Conservation (phyloP, 495 filamentous ascomycete genomes). For the Podospora australis region DNA sequence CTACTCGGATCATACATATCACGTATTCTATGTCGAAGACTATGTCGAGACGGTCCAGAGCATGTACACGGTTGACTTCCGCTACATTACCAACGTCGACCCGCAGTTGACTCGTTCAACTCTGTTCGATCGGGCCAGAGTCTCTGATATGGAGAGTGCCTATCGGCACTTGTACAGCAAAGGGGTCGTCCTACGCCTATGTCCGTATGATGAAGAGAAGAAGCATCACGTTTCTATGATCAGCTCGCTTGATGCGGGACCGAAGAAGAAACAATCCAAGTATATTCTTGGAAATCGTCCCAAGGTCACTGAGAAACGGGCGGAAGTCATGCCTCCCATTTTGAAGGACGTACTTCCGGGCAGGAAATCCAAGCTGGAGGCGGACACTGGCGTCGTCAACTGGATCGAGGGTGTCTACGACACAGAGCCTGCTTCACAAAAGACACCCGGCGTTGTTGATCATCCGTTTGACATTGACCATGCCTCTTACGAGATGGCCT, state of each 20-base stretch:
- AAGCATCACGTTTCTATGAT: conserved; percentile 3
- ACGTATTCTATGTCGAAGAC: conserved; percentile 34
- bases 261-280: background rate
- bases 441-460: too few species aligned
- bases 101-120: conserved; percentile 11
- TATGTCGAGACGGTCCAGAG: conserved; percentile 5
- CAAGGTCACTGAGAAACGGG: background rate
- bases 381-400: background rate
- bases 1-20: conserved; percentile 1
- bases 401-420: conserved; percentile 5
- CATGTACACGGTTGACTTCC: conserved; percentile 14
- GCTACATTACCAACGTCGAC: conserved; percentile 27
- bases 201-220: conserved; percentile 6
- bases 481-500: too few species aligned
- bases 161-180: conserved; percentile 16
- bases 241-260: background rate
- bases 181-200: conserved; percentile 17
- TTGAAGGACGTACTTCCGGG: background rate
- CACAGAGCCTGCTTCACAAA: too few species aligned
- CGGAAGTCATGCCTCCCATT: background rate
- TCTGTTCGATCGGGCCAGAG: conserved; percentile 5
- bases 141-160: background rate
- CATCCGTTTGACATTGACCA: background rate
- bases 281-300: conserved; percentile 2
- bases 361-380: too few species aligned